Base-by-base conservation (phyloP, 2,329 filamentous ascomycete species). In the Ophiostoma australiae region DNA sequence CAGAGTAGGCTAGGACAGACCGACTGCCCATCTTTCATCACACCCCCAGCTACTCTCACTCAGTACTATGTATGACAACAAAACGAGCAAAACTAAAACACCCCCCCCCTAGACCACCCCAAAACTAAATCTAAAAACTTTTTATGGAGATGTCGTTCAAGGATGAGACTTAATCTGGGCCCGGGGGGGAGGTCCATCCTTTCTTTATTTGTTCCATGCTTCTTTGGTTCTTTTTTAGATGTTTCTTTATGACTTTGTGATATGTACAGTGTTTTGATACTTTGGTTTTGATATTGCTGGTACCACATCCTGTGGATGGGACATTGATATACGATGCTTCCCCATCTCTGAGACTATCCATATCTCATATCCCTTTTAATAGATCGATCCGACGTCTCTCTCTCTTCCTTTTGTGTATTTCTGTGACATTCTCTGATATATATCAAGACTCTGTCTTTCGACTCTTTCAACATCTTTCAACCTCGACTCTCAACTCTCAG, bases 141-240 rank as follows among this genome's bases (percentile, higher is more conserved):
- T 41, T 20, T 67, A 39, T 67, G 66, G 66, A 33, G 66, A 67
- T 15, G 35, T 27, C 37, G 66, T 44, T 39, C 37, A 44, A 67
- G 66, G 66, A 44, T 48, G 66, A 67, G 66, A 44, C 66, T 44
- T 67, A 39, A 67, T 48, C 66, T 67, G 66, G 66, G 66, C 66
- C 66, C 66, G 66, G 66, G 65, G 65, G 35, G 10, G 35, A 67
- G 66, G 66, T 44, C 63, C 66, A 67, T 67, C n/a, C 66, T 31
- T 41, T 67, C 35, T 67, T 44, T 44, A 41, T 67, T 44, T 67
- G 66, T 67, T 67, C 66, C 63, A 66, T 66, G 63, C 33, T 23
- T 67, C 58, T 67, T 44, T 67, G 11, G 35, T 44, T 31, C 37
- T 41, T 13, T 39, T 66, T 11, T 48, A 8, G 11, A 31, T 27